Evolutionary conservation across 345 rosid genomes (phyloP), one percentile per base, ranked within the genome.

Genomic region (Pugionium dolabratum): DNA sequence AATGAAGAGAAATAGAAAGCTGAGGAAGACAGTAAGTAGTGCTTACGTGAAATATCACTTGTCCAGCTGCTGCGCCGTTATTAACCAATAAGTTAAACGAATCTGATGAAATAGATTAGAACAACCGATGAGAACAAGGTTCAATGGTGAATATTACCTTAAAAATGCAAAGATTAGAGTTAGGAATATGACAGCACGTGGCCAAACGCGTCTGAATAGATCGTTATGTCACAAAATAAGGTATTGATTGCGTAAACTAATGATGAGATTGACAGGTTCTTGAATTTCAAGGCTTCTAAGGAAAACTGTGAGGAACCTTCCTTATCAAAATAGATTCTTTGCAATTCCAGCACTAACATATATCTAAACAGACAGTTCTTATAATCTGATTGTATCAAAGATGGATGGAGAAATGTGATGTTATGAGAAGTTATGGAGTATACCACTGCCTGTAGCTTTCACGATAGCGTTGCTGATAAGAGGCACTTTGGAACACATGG

Each of bases 401-500:
- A 69, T 49, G 25, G 28, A 59, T 7, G 25, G 0, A 41, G 45
- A 52, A 33, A 54, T 40, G 42, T 9, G n/a, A 42, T 31, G 42
- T 30, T 2, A 36, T 54, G 62, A 45, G 55, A 69, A 28, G 2
- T 30, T 5, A 59, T 0, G 50, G 74, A 18, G 54, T 84, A 43
- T 77, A 93, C 98, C 96, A 72, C 81, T 80, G 53, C 73, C 80
- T 4, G 91, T 85, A 36, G 94, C 94, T 78, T 85, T 86, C 81
- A 86, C 84, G 45, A 93, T 85, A 45, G 98, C 97, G 56, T 80
- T 83, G 71, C 96, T 82, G 54, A 93, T 83, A 32, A 86, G 71
- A 67, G 98, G 96, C 60, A 88, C 96, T 75, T 90, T 90, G 51
- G 96, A 86, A 75, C 97, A 93, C 96, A 93, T 93, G 56, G 94